A percentile compares a stretch with the other conserved stretches of the same genome.
Evolutionary conservation across 1,139 yeast species (phyloP).

Genomic region (Scheffersomyces illinoinensis): DNA sequence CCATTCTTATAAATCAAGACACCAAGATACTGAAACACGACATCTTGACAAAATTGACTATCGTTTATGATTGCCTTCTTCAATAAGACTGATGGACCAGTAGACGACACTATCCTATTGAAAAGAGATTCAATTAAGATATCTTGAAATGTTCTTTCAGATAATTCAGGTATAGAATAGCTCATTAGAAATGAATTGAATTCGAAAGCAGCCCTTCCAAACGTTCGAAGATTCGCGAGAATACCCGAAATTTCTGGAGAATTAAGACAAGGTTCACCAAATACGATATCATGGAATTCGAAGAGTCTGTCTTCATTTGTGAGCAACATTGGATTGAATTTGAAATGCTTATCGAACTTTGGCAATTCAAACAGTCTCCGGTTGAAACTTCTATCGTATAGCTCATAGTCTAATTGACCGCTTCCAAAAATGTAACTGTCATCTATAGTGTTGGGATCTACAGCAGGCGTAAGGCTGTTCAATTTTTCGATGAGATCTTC

Average conservation of each 20-base stretch:
- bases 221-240: not conserved
- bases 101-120: not conserved
- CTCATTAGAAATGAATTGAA: conserved; percentile 1
- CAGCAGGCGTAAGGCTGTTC: not conserved
- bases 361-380: conserved; percentile 5
- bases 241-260: not conserved
- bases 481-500: not conserved
- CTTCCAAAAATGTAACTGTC: not conserved
- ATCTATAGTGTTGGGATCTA: not conserved
- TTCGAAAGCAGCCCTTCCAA: conserved; percentile 1
- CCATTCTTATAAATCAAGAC: conserved; percentile 6
- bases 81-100: not conserved
- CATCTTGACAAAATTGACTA: conserved; percentile 2
- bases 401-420: not conserved
- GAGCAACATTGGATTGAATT: conserved; percentile 10
- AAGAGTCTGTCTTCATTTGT: conserved; percentile 2
- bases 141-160: not conserved
- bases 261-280: conserved; percentile 2
- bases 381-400: not conserved
- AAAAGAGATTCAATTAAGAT: not conserved
- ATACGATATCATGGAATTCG: not conserved
- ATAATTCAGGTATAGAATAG: not conserved
- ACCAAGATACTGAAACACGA: conserved; percentile 11
- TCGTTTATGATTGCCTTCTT: not conserved
- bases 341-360: not conserved